Conservation (phyloP, 768 basidiomycete genomes). For the Lyophyllum semitale region DNA sequence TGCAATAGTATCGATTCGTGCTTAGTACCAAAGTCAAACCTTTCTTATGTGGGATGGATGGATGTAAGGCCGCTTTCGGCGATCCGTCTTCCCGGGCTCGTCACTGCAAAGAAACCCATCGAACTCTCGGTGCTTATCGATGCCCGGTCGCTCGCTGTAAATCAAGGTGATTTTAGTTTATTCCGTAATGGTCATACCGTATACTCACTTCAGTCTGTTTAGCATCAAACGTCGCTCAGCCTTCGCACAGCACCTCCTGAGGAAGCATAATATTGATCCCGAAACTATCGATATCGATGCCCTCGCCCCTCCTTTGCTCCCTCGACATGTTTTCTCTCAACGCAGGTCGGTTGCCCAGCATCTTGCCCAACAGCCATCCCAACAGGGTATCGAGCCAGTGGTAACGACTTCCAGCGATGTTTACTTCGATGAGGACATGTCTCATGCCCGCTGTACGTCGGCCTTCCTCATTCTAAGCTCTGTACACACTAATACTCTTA, state of each 20-base stretch:
- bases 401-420: neutral
- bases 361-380: slow-evolving; percentile 3
- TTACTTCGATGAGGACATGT: too few relatives aligned
- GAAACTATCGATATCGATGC: slow-evolving; percentile 30
- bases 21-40: slow-evolving; percentile 55
- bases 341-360: slow-evolving; percentile 4
- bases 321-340: slow-evolving; percentile 15
- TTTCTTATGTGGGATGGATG: slow-evolving; percentile 45
- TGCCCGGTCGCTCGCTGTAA: slow-evolving; percentile 49
- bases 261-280: slow-evolving; percentile 45
- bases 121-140: slow-evolving; percentile 37
- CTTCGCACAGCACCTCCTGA: slow-evolving; percentile 57
- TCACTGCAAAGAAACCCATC: slow-evolving; percentile 64
- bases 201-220: slow-evolving; percentile 1
- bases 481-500: neutral
- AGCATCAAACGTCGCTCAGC: slow-evolving; percentile 69
- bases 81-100: slow-evolving; percentile 73
- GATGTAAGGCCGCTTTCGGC: slow-evolving; percentile 55
- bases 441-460: neutral
- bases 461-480: neutral
- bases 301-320: slow-evolving; percentile 28
- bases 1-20: too few relatives aligned
- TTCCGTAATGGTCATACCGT: neutral
- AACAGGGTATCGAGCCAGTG: neutral
- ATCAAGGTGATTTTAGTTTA: slow-evolving; percentile 41